Evolutionary conservation across 371 early-diverging fungal species (phyloP), one percentile per base, ranked within the genome.

Genomic region (Smittium culicis): DNA sequence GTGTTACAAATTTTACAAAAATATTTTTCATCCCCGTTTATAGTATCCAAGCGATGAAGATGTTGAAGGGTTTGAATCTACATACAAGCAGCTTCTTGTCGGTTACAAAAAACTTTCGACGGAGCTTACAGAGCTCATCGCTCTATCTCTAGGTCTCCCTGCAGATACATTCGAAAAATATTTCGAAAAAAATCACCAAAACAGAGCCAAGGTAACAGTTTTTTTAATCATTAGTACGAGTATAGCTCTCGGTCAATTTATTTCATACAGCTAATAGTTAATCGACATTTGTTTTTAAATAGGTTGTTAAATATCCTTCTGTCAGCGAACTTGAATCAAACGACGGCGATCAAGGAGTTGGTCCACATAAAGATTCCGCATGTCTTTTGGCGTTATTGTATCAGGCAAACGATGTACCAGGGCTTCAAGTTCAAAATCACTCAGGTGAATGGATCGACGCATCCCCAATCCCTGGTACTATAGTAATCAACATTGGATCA

Each of bases 401-500:
- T 5, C 86, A 86, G 73, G 86, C 73, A 1, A 73, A 80, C 60
- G 71, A 76, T 28, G 71, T 83, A 24, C 79, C 79, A 24, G 83
- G 84, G 0, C 71, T 86, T 31, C 85, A 86, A 62, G 86, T 86
- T 3, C 86, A 86, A 65, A 76, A 79, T 45, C 76, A 79, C n/a
- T 64, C 70, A 2, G 83, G 85, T 0, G 59, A 73, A 54, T 86
- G 86, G 86, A 73, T 85, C 76, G 81, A 85, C 27, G 84, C 82
- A 0, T 67, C 72, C 0, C 82, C 86, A 0, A 69, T 84, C 0
- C 80, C 81, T 0, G 69, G 78, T n/a, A 83, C 85, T 1, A 83
- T 86, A 69, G 79, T 86, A 11, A 81, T 86, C 29, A 86, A 86
- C 32, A 79, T 86, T 71, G 86, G 85, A 16, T 80, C 82, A 17